Conservation (phyloP, 208 protist species). For the Sergeia podlipaevii region DNA sequence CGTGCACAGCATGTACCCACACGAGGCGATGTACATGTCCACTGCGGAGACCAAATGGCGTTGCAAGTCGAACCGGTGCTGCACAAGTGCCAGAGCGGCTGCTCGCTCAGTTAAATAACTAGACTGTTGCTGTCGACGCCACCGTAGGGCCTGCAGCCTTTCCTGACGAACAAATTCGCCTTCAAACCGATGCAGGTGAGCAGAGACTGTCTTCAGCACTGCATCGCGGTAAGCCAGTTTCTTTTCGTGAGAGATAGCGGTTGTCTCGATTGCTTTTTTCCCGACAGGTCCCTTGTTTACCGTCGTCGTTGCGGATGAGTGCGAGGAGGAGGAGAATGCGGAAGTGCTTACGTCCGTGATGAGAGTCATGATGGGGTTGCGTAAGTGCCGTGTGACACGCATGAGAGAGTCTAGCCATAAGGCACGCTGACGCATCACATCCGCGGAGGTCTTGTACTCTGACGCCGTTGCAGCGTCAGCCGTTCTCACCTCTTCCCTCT, state of each 20-base stretch:
- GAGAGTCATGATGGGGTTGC: conserved; percentile 34
- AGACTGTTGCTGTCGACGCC: background rate
- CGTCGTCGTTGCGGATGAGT: no score
- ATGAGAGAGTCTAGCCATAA: conserved; percentile 32
- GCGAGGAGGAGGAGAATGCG: no score
- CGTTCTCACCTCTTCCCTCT: background rate
- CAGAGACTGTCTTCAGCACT: conserved; percentile 23
- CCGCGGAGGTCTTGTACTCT: background rate
- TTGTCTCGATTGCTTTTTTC: background rate
- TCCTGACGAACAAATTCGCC: conserved; percentile 20
- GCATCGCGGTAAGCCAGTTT: background rate
- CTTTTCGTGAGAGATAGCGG: background rate
- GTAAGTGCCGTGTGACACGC: conserved; percentile 33
- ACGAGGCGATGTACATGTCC: conserved; percentile 61
- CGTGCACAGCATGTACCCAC: conserved; percentile 65
- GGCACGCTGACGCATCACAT: background rate
- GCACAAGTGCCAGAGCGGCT: conserved; percentile 17
- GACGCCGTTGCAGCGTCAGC: background rate
- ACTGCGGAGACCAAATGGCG: conserved; percentile 29
- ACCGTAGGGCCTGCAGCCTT: conserved; percentile 14
- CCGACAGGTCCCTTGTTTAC: no score
- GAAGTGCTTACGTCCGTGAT: conserved; percentile 27
- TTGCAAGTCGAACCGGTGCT: conserved; percentile 14
- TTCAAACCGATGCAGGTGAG: conserved; percentile 35
- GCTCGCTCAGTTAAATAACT: conserved; percentile 2